Conservation (phyloP, 2,329 filamentous ascomycete species). For the Dryadomyces sulphureus region DNA sequence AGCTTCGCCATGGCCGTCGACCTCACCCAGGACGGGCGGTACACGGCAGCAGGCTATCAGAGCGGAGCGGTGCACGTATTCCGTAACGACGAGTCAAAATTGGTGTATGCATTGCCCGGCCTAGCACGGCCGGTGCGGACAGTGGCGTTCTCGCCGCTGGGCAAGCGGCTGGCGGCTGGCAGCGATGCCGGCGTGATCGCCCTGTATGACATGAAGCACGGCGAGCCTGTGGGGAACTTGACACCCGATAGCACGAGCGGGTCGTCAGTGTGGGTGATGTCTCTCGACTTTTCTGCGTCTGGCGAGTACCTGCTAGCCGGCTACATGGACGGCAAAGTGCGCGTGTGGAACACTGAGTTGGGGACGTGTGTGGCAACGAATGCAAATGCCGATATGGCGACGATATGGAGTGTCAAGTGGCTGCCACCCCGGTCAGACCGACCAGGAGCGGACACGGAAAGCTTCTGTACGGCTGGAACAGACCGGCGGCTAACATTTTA, state of each 20-base stretch:
- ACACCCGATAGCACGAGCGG: conserved; percentile 12
- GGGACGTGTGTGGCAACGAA: conserved; percentile 82
- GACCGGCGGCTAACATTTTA: conserved; percentile 69
- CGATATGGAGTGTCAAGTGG: conserved; percentile 75
- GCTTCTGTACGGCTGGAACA: conserved; percentile 67
- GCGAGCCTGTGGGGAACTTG: conserved; percentile 82
- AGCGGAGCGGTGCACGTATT: conserved; percentile 89
- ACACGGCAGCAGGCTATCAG: conserved; percentile 85
- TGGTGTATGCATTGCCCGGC: conserved; percentile 75
- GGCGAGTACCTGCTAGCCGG: conserved; percentile 85
- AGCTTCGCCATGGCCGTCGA: conserved; percentile 86
- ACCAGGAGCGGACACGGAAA: conserved; percentile 30
- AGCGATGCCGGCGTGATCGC: conserved; percentile 82
- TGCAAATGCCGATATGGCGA: conserved; percentile 71
- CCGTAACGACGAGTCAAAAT: conserved; percentile 74
- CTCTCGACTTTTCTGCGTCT: conserved; percentile 82
- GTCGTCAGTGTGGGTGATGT: conserved; percentile 45
- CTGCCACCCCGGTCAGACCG: conserved; percentile 48
- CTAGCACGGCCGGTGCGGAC: conserved; percentile 75
- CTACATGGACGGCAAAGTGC: conserved; percentile 83
- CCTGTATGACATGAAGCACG: conserved; percentile 81
- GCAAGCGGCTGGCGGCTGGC: conserved; percentile 72
- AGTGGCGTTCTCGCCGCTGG: conserved; percentile 76
- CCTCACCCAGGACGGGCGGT: conserved; percentile 61
- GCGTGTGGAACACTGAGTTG: conserved; percentile 86